phyloP scores from a whole-genome alignment of 2,329 filamentous ascomycete species.

The Monosporascus ibericus region DNA sequence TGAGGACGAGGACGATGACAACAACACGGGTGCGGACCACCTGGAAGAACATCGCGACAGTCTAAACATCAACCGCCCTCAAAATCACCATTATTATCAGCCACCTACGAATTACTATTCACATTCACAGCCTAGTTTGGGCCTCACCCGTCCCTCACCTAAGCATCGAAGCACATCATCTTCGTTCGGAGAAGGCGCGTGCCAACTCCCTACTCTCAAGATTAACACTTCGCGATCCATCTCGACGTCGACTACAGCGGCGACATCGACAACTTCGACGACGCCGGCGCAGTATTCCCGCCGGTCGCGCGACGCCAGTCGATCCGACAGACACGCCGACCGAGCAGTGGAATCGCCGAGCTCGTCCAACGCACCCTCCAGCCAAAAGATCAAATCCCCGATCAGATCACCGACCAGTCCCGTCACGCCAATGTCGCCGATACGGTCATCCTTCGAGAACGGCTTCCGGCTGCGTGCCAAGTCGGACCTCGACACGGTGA shows the following conservation, averaged over 20 bases:
- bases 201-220: conserved; percentile 26
- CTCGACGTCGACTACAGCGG: background rate
- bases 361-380: conserved; percentile 19
- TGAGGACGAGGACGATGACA: conserved; percentile 37
- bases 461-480: conserved; percentile 53
- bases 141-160: conserved; percentile 31
- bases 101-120: conserved; percentile 15
- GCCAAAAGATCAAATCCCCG: conserved; percentile 1
- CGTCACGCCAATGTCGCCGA: conserved; percentile 39
- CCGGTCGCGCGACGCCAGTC: conserved; percentile 38
- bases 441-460: conserved; percentile 53
- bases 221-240: conserved; percentile 32
- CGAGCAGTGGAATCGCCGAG: conserved; percentile 31
- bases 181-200: conserved; percentile 32
- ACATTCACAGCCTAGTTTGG: conserved; percentile 24
- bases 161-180: conserved; percentile 34
- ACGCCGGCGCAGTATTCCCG: conserved; percentile 28
- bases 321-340: conserved; percentile 41
- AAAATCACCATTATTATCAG: conserved; percentile 11
- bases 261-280: conserved; percentile 14
- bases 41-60: conserved; percentile 13
- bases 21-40: conserved; percentile 3
- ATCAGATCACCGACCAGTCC: conserved; percentile 29
- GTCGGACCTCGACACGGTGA: conserved; percentile 51
- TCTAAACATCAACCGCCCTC: conserved; percentile 20